These are phyloP conservation scores for Suillus lakei DNA, from an alignment of 768 basidiomycete species.

Conservation along the genomic window DNA sequence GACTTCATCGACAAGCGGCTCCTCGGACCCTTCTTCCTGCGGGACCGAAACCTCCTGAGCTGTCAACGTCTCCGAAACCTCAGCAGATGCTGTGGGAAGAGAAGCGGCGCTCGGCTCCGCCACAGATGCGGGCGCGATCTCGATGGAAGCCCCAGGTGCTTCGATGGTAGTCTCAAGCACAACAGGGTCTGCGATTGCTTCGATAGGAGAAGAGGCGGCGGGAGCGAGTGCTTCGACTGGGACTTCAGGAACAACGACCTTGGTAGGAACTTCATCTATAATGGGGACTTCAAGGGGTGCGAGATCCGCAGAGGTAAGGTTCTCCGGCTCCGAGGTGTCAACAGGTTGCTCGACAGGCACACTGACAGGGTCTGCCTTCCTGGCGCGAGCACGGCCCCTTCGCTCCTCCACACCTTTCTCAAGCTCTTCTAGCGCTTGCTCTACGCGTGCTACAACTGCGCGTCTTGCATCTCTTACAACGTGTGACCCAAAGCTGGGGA, in stretches of 20 bases:
- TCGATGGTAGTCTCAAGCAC: background rate
- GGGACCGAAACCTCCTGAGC: background rate
- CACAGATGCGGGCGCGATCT: background rate
- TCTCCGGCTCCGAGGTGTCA: slow-evolving; percentile 2
- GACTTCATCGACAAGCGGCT: background rate
- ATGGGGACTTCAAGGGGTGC: background rate
- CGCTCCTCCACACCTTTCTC: slow-evolving; percentile 51
- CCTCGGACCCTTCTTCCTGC: background rate
- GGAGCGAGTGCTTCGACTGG: slow-evolving; percentile 1
- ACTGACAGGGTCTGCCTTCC: background rate
- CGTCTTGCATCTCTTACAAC: slow-evolving; percentile 56
- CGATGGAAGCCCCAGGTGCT: background rate
- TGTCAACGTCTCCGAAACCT: background rate
- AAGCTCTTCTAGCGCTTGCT: slow-evolving; percentile 57
- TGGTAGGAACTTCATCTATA: background rate
- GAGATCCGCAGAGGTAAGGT: slow-evolving; percentile 1
- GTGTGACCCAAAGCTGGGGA: slow-evolving; percentile 64
- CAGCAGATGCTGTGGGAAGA: background rate
- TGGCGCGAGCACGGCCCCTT: slow-evolving; percentile 23
- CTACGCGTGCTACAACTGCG: slow-evolving; percentile 57
- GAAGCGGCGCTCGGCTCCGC: slow-evolving; percentile 11
- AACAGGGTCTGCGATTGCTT: slow-evolving; percentile 14
- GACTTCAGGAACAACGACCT: background rate
- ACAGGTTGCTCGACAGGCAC: background rate
- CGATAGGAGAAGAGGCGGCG: background rate